Evolutionary conservation across 2,329 filamentous ascomycete genomes (phyloP).

Genomic region (Claviceps monticola): DNA sequence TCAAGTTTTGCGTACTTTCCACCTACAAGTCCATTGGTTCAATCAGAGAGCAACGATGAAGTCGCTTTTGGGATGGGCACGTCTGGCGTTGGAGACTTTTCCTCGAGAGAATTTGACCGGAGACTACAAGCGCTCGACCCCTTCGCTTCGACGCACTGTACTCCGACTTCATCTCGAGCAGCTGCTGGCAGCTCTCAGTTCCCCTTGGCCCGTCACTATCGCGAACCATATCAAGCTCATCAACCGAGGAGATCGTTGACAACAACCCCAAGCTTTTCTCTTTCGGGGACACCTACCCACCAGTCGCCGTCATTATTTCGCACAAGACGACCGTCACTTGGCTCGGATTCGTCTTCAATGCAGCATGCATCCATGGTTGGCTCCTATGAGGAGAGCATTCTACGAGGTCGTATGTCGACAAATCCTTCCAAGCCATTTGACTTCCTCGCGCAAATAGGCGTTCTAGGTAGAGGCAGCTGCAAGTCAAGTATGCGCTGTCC

Average conservation of each 20-base stretch:
- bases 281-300: conserved; percentile 31
- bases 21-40: conserved; percentile 83
- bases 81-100: conserved; percentile 37
- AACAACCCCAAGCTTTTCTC: conserved; percentile 33
- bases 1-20: conserved; percentile 74
- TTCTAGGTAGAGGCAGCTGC: conserved; percentile 78
- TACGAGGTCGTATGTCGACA: conserved; percentile 92
- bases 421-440: conserved; percentile 84
- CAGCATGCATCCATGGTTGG: conserved; percentile 94
- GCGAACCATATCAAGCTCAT: conserved; percentile 65
- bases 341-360: conserved; percentile 60
- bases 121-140: conserved; percentile 63
- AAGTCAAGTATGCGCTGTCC: conserved; percentile 76
- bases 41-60: conserved; percentile 76
- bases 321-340: conserved; percentile 54
- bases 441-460: conserved; percentile 90
- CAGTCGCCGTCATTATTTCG: conserved; percentile 37
- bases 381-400: conserved; percentile 93
- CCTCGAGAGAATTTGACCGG: conserved; percentile 23
- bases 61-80: conserved; percentile 40
- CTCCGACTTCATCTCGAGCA: conserved; percentile 23
- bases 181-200: conserved; percentile 12
- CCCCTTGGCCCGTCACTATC: conserved; percentile 38
- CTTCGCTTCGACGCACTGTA: conserved; percentile 33
- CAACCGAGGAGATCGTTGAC: conserved; percentile 64